phyloP scores from a whole-genome alignment of 371 early-diverging fungal species.

The Thermomucor indicae-seudaticae region DNA sequence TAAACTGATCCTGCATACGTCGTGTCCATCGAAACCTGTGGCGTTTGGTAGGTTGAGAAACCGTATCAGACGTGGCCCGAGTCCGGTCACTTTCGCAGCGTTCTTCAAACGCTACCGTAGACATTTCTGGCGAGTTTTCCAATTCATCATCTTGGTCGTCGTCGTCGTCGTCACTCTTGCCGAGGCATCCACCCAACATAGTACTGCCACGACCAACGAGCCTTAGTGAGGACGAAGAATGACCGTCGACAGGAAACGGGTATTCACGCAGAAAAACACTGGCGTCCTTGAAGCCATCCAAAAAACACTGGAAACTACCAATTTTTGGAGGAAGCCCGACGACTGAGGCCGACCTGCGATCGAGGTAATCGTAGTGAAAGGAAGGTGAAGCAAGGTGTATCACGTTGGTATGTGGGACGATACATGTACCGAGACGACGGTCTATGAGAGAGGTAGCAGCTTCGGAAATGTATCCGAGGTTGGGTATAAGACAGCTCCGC shows the following conservation, averaged over 20 bases:
- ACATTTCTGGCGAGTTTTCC: slow-evolving; percentile 3
- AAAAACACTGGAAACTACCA: slow-evolving; percentile 85
- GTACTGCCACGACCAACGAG: slow-evolving; percentile 10
- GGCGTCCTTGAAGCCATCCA: slow-evolving; percentile 81
- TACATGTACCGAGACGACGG: slow-evolving; percentile 66
- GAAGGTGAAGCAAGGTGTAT: slow-evolving; percentile 68
- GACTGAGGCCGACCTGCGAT: slow-evolving; percentile 39
- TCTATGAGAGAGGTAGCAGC: slow-evolving; percentile 82
- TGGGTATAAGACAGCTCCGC: slow-evolving; percentile 83
- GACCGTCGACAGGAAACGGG: slow-evolving; percentile 42
- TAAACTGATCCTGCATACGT: slow-evolving; percentile 65
- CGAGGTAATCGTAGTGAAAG: slow-evolving; percentile 72
- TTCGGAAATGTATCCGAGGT: slow-evolving; percentile 86
- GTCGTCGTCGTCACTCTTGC: slow-evolving; percentile 7
- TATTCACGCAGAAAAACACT: slow-evolving; percentile 69
- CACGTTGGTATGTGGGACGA: slow-evolving; percentile 85
- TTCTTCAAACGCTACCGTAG: background rate
- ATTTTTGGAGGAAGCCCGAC: slow-evolving; percentile 67
- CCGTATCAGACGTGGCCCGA: slow-evolving; percentile 2
- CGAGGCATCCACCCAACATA: slow-evolving; percentile 37
- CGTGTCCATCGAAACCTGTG: slow-evolving; percentile 63
- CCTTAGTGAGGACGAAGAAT: slow-evolving; percentile 6
- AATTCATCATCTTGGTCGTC: slow-evolving; percentile 6
- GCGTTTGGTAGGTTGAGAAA: slow-evolving; percentile 7
- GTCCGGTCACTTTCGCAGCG: slow-evolving; percentile 3